Evolutionary conservation across 2,329 filamentous ascomycete genomes (phyloP).

Genomic region (Rhexocercosporidium sp.): DNA sequence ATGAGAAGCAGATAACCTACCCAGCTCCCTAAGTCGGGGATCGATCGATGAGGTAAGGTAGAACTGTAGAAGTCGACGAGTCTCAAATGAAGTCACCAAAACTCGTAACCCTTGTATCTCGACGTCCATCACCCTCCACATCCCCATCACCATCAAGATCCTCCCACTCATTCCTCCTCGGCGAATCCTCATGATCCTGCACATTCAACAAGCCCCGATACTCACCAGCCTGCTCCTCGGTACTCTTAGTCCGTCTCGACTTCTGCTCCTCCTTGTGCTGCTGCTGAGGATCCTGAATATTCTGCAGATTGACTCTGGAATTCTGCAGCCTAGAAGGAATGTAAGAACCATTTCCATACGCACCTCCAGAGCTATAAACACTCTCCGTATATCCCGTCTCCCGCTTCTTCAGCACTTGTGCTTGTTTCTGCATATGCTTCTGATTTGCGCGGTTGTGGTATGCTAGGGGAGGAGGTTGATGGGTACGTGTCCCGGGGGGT

Average conservation of each 20-base stretch:
- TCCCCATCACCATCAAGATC: neutral
- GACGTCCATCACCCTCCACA: neutral
- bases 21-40: too few relatives aligned
- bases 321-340: neutral
- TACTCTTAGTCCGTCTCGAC: neutral
- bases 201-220: neutral
- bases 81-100: constrained; percentile 6
- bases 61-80: neutral
- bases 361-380: neutral
- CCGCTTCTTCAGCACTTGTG: neutral
- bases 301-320: neutral
- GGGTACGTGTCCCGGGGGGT: neutral
- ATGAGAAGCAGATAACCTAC: too few relatives aligned
- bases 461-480: neutral
- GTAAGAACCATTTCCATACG: too few relatives aligned
- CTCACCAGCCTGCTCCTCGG: neutral
- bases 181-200: neutral
- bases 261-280: neutral
- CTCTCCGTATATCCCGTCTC: constrained; percentile 9
- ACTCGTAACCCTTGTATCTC: neutral
- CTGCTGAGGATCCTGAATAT: neutral
- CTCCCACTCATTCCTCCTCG: neutral
- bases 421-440: neutral
- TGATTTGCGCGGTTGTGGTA: neutral
- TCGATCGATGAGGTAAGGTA: neutral